A percentile compares a stretch with the other conserved stretches of the same genome.
These are phyloP conservation scores for Cyanidiococcus yangmingshanensis DNA, from an alignment of 23 red algal species.

Conservation along the genomic window DNA sequence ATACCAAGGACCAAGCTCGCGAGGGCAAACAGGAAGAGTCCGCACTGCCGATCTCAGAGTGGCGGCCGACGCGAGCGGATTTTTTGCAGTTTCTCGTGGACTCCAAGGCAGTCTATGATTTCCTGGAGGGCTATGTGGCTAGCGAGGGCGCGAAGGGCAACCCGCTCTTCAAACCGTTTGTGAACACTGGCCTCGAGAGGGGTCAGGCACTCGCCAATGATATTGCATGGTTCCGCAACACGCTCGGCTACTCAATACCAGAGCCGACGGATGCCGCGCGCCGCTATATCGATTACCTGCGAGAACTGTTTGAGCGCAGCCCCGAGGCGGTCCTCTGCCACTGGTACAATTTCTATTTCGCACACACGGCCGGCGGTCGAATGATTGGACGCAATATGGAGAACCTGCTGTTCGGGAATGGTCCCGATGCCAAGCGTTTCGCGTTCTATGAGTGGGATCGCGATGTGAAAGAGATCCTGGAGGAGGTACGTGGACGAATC, in stretches of 20 bases:
- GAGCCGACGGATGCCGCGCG: constrained; percentile 40
- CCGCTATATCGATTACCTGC: constrained; percentile 61
- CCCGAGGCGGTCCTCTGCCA: constrained; percentile 83
- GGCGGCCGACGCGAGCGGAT: constrained; percentile 47
- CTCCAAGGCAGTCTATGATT: constrained; percentile 67
- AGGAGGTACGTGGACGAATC: constrained; percentile 61
- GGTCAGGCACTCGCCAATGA: constrained; percentile 52
- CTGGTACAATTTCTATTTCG: constrained; percentile 99
- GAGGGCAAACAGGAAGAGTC: constrained; percentile 75
- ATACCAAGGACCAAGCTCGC: constrained; percentile 96
- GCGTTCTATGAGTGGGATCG: constrained; percentile 90
- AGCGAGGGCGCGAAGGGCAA: constrained; percentile 17
- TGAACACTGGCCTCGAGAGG: constrained; percentile 69
- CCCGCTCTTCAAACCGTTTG: constrained; percentile 51
- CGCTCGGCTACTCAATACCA: constrained; percentile 35
- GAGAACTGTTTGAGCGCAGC: constrained; percentile 33
- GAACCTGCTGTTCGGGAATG: constrained; percentile 43
- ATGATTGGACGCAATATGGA: constrained; percentile 98
- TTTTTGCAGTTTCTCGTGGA: constrained; percentile 98
- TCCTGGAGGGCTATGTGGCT: constrained; percentile 49
- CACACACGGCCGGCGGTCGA: constrained; percentile 82
- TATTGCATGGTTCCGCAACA: constrained; percentile 45
- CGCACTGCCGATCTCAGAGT: constrained; percentile 70
- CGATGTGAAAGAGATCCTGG: constrained; percentile 88
- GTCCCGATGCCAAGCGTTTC: constrained; percentile 38